Conservation (phyloP, 768 basidiomycete genomes). For the Fomitopsis pulvina region DNA sequence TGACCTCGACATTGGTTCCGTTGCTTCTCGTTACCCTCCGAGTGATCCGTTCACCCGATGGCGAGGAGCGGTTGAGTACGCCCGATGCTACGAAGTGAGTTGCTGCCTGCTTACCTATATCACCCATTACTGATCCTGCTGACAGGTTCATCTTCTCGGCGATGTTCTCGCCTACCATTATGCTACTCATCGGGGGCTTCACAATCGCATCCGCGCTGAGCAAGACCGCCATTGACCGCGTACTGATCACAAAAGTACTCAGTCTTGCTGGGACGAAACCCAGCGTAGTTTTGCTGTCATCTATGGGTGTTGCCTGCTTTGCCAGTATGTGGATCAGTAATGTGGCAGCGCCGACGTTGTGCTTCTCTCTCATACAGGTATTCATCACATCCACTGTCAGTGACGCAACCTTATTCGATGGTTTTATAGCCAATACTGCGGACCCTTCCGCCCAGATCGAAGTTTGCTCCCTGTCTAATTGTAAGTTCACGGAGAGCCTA, state of each 20-base stretch:
- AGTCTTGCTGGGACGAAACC: constrained; percentile 87
- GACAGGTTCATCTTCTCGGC: constrained; percentile 81
- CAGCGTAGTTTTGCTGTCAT: constrained; percentile 79
- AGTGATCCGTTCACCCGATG: constrained; percentile 62
- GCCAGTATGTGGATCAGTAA: constrained; percentile 99
- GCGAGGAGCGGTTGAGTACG: constrained; percentile 47
- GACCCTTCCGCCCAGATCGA: constrained; percentile 78
- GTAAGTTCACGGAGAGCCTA: constrained; percentile 40
- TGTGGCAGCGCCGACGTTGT: constrained; percentile 94
- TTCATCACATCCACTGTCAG: background rate
- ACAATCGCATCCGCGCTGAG: constrained; percentile 94
- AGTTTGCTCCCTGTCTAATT: constrained; percentile 88
- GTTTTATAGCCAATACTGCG: constrained; percentile 78
- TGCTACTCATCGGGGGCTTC: constrained; percentile 97
- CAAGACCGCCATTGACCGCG: constrained; percentile 91
- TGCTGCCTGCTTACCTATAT: background rate
- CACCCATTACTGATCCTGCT: constrained; percentile 4
- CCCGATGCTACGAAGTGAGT: constrained; percentile 78
- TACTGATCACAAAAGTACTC: constrained; percentile 86
- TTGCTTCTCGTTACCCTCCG: constrained; percentile 80
- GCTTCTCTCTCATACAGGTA: constrained; percentile 93
- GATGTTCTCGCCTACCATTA: constrained; percentile 98
- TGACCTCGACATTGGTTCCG: constrained; percentile 90
- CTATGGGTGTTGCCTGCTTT: constrained; percentile 96
- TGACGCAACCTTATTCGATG: background rate